Evolutionary conservation across 331 rosid genomes (phyloP).

Genomic region (Arachis monticola): DNA sequence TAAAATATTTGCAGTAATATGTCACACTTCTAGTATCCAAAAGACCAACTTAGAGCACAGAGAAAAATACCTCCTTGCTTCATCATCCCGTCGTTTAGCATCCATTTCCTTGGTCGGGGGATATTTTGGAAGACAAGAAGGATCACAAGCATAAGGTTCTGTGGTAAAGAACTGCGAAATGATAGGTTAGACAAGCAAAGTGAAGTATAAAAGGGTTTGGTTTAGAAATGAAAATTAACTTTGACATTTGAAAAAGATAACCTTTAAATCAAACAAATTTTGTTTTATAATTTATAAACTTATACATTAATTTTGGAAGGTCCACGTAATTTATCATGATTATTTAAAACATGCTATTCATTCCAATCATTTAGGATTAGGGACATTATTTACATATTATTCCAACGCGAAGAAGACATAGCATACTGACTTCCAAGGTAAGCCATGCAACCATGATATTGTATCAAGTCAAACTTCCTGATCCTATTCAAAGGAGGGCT

Average conservation of each 20-base stretch:
- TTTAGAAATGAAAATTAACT: conserved; percentile 5
- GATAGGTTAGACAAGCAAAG: conserved; percentile 23
- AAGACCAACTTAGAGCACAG: conserved; percentile 26
- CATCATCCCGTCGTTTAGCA: conserved; percentile 84
- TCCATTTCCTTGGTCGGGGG: conserved; percentile 91
- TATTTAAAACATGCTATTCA: conserved; percentile 24
- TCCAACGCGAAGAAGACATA: conserved; percentile 13
- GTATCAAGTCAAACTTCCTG: conserved; percentile 25
- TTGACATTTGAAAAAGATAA: conserved; percentile 31
- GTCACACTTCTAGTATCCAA: conserved; percentile 22
- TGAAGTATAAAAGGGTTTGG: not conserved
- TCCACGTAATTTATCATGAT: conserved; percentile 20
- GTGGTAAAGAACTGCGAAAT: conserved; percentile 73
- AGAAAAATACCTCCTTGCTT: conserved; percentile 71
- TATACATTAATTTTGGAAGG: conserved; percentile 18
- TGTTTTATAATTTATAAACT: not conserved
- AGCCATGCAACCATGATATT: not conserved
- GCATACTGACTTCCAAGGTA: conserved; percentile 13
- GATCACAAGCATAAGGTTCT: conserved; percentile 82
- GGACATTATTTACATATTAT: conserved; percentile 5
- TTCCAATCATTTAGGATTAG: conserved; percentile 14
- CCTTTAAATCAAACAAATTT: conserved; percentile 36
- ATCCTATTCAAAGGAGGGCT: conserved; percentile 33
- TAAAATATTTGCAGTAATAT: not conserved
- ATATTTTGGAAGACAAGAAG: conserved; percentile 79